Base-by-base conservation (phyloP, 23 red algal species). In the Gracilaria vermiculophylla region DNA sequence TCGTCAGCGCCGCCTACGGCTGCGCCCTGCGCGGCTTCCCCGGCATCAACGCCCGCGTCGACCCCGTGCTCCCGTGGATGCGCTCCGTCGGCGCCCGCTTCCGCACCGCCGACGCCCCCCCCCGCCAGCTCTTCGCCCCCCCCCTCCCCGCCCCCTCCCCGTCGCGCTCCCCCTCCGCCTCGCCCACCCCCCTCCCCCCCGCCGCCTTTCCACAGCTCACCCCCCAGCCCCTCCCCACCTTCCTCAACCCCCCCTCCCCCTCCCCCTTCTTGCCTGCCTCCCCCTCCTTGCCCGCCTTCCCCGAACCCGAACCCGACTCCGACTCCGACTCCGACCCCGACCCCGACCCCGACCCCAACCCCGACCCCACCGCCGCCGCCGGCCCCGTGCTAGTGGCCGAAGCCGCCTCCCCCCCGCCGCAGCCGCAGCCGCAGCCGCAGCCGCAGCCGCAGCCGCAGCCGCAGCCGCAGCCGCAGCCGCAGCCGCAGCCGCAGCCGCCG, bases 1-100 rank as follows among this genome's bases (percentile, higher is more conserved):
- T 93, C 6, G 80, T 86, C 5, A 58, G 27, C 20, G 48, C 48
- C 25, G 69, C 78, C 3, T 44, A 24, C 28, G 80, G 80, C 37
- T 93, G 90, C 73, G 90, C 90, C 2, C 50, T 45, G 0, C 8
- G 16, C 5, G 54, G 29, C 17, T 76, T 78, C 28, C 90, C 90
- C 20, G 90, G 80, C 44, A 53, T 93, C 5, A 62, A 80, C 48
- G 52, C 58, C 47, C 53, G 56, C 53, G 64, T 93, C 1, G 57
- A 13, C 16, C 37, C 67, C 40, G 67, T 24, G 8, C 4, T 73
- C 37, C n/a, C 19, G 17, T 73, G 67, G 67, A 2, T 73, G 5
- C 37, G 40, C 20, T 2, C 39, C 32, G 67, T 73, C 16, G 67
- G 67, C 67, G 67, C 40, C 5, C 5, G 6, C 1, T 73, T 73